Base-by-base conservation (phyloP, 495 filamentous ascomycete species). In the Recurvomyces mirabilis region DNA sequence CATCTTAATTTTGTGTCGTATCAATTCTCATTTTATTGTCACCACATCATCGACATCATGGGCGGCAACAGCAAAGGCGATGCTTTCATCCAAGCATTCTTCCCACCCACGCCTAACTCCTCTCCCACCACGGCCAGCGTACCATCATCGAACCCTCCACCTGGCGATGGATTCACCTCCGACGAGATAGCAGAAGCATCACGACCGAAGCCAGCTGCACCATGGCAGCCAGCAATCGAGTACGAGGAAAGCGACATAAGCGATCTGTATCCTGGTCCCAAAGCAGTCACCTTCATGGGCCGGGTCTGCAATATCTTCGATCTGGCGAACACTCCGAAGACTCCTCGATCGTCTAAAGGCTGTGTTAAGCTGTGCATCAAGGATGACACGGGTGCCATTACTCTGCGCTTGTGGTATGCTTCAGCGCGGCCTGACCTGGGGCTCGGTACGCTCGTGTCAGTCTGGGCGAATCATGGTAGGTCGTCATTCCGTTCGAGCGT, bases 231-330 rank as follows among this genome's bases (percentile, higher is more conserved):
- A 0, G 57, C 63, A n/a, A 62, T 65, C 26, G 57, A 65, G 4
- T 81, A 81, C 42, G 61, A 71, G 19, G 60, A 67, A 26, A 51
- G 58, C 20, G 53, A 61, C 4, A 81, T 83, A 22, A 56, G 60
- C 5, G 51, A 68, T 12, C 63, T 83, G 7, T 46, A 67, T 30
- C 57, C 71, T 10, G 77, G 79, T 1, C 70, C 71, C 0, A 50
- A 53, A 21, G 65, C 64, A 25, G 68, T 79, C 13, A 60, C 64
- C 5, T 69, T 81, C 41, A 67, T 60, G 24, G 79, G 74, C n/a
- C 65, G 78, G 41, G 51, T 83, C 10, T 75, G 73, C 13, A 81
- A 80, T 43, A 62, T 78, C 38, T 65, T 60, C 43, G 57, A 70
- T 28, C 50, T 55, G 19, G 17, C 28, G 13, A 65, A 49, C 4